These are phyloP conservation scores for Beta vulgaris DNA, from an alignment of 148 eudicot species.

Conservation along the genomic window DNA sequence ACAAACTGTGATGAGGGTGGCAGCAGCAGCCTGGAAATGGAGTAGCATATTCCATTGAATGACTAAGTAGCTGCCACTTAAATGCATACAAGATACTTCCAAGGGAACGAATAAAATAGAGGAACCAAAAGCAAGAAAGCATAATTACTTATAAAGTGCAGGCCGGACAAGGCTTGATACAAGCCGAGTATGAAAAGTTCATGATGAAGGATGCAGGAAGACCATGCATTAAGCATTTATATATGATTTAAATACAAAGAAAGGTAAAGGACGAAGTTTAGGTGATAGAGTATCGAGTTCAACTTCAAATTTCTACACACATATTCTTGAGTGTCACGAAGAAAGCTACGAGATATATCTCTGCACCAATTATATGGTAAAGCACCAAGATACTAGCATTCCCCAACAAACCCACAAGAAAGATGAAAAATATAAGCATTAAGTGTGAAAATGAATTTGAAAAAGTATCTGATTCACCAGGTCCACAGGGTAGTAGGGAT, in stretches of 20 bases:
- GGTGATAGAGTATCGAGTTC: not conserved
- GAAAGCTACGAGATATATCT: not conserved
- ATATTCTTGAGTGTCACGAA: not conserved
- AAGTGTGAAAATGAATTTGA: not conserved
- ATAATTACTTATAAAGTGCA: not conserved
- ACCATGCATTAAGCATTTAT: not conserved
- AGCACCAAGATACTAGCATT: not conserved
- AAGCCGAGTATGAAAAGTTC: not conserved
- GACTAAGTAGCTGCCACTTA: slow-evolving; percentile 1
- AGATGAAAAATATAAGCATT: not conserved
- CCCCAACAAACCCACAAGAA: not conserved
- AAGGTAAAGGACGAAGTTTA: not conserved
- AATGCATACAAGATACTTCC: slow-evolving; percentile 11
- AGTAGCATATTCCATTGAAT: slow-evolving; percentile 4
- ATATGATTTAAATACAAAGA: not conserved
- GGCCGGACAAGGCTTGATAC: not conserved
- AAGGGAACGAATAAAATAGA: not conserved
- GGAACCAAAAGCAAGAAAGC: not conserved
- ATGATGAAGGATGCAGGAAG: not conserved
- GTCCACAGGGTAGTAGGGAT: not conserved
- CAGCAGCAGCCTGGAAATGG: slow-evolving; percentile 74
- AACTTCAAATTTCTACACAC: not conserved
- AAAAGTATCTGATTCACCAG: not conserved
- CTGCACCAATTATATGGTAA: no score
- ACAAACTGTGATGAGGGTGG: slow-evolving; percentile 68